Conservation (phyloP, 495 filamentous ascomycete genomes). For the Penicillium mononematosum region DNA sequence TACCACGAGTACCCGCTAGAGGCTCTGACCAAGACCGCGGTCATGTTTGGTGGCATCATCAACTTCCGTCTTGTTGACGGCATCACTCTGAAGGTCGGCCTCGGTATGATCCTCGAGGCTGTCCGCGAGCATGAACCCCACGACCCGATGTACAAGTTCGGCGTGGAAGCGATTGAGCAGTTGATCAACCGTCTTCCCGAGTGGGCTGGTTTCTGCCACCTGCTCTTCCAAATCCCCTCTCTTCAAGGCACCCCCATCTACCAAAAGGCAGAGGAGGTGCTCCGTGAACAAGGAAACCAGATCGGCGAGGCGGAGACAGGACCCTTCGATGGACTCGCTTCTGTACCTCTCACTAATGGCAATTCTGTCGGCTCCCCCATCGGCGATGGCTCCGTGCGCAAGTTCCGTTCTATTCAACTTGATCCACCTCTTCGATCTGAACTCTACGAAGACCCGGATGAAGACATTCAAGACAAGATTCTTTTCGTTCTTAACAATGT, state of each 20-base stretch:
- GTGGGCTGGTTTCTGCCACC: slow-evolving; percentile 86
- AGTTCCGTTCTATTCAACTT: slow-evolving; percentile 72
- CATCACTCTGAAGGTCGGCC: slow-evolving; percentile 83
- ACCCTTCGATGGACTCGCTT: slow-evolving; percentile 38
- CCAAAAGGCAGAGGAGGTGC: slow-evolving; percentile 75
- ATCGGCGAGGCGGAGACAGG: slow-evolving; percentile 34
- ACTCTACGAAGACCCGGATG: slow-evolving; percentile 74
- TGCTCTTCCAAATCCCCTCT: slow-evolving; percentile 74
- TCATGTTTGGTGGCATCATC: slow-evolving; percentile 96
- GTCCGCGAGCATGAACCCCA: slow-evolving; percentile 78
- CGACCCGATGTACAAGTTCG: slow-evolving; percentile 95
- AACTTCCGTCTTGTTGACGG: slow-evolving; percentile 84
- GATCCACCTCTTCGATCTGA: slow-evolving; percentile 60
- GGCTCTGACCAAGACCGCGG: slow-evolving; percentile 89
- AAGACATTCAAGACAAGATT: slow-evolving; percentile 86
- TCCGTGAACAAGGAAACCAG: slow-evolving; percentile 57
- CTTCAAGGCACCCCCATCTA: slow-evolving; percentile 83
- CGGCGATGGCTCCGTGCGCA: slow-evolving; percentile 52
- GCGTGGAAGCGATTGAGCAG: slow-evolving; percentile 91
- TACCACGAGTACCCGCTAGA: slow-evolving; percentile 92
- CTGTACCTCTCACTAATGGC: slow-evolving; percentile 59
- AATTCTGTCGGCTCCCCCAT: slow-evolving; percentile 57
- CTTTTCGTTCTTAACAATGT: slow-evolving; percentile 96
- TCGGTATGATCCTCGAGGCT: slow-evolving; percentile 95
- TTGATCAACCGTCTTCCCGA: slow-evolving; percentile 78